phyloP scores from a whole-genome alignment of 1,139 yeast genomes.

The Schizosaccharomyces versatilis region DNA sequence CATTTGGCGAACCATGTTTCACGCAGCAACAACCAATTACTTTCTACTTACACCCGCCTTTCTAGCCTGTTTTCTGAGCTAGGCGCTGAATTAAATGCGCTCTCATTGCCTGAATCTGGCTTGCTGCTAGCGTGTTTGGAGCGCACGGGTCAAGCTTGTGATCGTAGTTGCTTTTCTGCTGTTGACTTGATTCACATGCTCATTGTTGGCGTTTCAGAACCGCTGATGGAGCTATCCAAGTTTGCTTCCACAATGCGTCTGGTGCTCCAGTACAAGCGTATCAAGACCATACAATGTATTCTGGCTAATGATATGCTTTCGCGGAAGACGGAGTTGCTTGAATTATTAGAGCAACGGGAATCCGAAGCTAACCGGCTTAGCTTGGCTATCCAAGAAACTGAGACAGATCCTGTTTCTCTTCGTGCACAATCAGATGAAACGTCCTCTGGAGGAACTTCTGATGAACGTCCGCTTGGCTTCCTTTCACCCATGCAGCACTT shows the following conservation, averaged over 20 bases:
- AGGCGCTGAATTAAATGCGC: constrained; percentile 50
- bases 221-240: constrained; percentile 62
- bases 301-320: constrained; percentile 34
- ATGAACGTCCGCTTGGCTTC: too few relatives aligned
- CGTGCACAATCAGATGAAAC: background rate
- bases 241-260: constrained; percentile 46
- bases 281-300: constrained; percentile 45
- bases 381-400: constrained; percentile 12
- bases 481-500: too few relatives aligned
- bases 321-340: constrained; percentile 22
- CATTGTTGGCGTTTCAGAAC: constrained; percentile 59
- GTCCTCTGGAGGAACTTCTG: background rate
- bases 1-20: too few relatives aligned
- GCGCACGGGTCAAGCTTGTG: constrained; percentile 60
- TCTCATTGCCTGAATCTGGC: constrained; percentile 40
- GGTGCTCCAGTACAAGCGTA: constrained; percentile 44
- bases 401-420: background rate
- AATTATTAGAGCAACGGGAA: constrained; percentile 22
- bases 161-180: constrained; percentile 43
- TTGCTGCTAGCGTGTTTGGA: constrained; percentile 34
- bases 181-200: constrained; percentile 47
- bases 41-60: background rate
- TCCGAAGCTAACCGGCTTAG: constrained; percentile 24
- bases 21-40: background rate
- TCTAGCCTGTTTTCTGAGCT: constrained; percentile 19